Conservation (phyloP, 495 filamentous ascomycete genomes). For the Letharia lupina region DNA sequence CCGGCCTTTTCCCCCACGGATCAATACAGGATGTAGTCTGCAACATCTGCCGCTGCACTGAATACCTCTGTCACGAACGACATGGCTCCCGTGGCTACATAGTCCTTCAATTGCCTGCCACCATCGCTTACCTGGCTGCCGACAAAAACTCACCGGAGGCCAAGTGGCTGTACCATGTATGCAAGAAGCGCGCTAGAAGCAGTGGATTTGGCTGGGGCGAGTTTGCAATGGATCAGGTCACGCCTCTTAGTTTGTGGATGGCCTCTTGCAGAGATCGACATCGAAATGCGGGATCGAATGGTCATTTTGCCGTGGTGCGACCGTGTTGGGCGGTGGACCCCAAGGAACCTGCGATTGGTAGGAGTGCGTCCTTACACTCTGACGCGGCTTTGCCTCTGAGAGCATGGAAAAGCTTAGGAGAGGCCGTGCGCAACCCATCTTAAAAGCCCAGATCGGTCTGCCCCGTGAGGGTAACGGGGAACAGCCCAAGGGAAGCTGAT, state of each 20-base stretch:
- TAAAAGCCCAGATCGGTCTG: neutral
- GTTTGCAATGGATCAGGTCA: neutral
- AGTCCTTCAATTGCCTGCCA: neutral
- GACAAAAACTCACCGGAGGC: constrained; percentile 9
- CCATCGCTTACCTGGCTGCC: neutral
- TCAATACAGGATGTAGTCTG: neutral
- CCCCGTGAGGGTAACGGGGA: neutral
- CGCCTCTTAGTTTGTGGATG: constrained; percentile 11
- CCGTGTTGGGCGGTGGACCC: neutral
- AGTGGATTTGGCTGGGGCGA: constrained; percentile 12
- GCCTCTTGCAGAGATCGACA: neutral
- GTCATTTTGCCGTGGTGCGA: neutral
- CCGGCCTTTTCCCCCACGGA: neutral
- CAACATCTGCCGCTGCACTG: constrained; percentile 8
- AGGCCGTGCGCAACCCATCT: neutral
- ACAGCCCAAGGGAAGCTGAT: neutral
- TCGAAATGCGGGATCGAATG: neutral
- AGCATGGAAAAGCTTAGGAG: neutral
- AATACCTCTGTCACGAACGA: constrained; percentile 1
- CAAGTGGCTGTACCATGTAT: constrained; percentile 1
- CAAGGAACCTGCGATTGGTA: neutral
- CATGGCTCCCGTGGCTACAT: constrained; percentile 11
- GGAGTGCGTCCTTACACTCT: neutral
- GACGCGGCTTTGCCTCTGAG: neutral
- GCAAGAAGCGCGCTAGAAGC: neutral